phyloP scores from a whole-genome alignment of 345 rosid species.

The Streptanthus diversifolius region DNA sequence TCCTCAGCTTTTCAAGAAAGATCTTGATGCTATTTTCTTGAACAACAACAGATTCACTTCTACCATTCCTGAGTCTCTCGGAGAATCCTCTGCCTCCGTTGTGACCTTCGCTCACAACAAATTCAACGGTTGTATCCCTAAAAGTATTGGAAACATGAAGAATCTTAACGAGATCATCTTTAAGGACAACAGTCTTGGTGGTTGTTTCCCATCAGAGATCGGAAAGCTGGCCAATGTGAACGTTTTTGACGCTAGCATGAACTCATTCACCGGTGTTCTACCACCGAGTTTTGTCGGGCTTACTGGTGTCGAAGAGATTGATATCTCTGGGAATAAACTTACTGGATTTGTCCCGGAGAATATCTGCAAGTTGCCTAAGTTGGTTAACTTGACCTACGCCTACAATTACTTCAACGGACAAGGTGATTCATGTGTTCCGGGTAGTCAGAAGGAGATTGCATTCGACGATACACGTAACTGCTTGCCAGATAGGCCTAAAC shows the following conservation, averaged over 20 bases:
- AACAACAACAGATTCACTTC: constrained; percentile 73
- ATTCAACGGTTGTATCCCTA: constrained; percentile 69
- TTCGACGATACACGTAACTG: constrained; percentile 57
- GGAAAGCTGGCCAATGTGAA: constrained; percentile 50
- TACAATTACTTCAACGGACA: constrained; percentile 56
- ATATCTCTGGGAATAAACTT: constrained; percentile 50
- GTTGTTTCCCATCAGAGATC: constrained; percentile 70
- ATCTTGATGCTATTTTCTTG: constrained; percentile 64
- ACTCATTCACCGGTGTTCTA: constrained; percentile 47
- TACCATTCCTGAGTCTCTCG: constrained; percentile 58
- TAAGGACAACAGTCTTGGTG: constrained; percentile 50
- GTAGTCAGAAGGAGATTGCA: constrained; percentile 25
- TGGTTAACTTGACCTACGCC: constrained; percentile 52
- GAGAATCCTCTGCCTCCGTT: constrained; percentile 54
- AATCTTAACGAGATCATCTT: constrained; percentile 61
- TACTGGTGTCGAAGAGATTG: constrained; percentile 37
- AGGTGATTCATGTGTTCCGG: constrained; percentile 42
- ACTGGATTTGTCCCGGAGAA: constrained; percentile 53
- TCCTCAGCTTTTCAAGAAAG: constrained; percentile 42
- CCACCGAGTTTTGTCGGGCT: constrained; percentile 41
- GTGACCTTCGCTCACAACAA: constrained; percentile 69
- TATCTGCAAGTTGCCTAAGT: constrained; percentile 53
- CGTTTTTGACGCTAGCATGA: constrained; percentile 55
- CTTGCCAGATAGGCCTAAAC: constrained; percentile 45
- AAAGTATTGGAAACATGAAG: constrained; percentile 54